A percentile compares a stretch with the other conserved stretches of the same genome.
Conservation (phyloP, 2,329 filamentous ascomycete genomes). For the Lachnellula willkommii region DNA sequence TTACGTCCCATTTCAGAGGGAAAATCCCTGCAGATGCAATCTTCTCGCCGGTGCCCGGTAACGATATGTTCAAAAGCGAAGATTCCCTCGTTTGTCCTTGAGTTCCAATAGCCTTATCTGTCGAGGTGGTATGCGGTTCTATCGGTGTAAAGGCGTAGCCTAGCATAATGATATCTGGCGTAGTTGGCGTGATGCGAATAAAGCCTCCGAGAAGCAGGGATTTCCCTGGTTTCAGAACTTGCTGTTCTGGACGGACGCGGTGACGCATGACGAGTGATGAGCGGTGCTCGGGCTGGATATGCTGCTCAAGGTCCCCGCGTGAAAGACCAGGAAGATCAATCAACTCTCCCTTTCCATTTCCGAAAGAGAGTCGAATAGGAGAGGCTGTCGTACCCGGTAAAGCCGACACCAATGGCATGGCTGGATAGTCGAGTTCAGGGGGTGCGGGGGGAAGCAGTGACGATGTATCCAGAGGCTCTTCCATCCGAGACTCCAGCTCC, state of each 20-base stretch:
- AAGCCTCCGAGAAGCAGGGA: conserved; percentile 82
- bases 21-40: conserved; percentile 71
- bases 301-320: conserved; percentile 65
- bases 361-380: conserved; percentile 88
- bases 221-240: conserved; percentile 66
- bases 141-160: conserved; percentile 85
- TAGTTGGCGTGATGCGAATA: conserved; percentile 76
- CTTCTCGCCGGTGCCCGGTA: conserved; percentile 50
- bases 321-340: conserved; percentile 87
- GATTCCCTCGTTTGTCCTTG: conserved; percentile 59
- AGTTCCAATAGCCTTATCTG: conserved; percentile 70
- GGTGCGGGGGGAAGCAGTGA: conserved; percentile 72
- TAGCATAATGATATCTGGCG: conserved; percentile 60
- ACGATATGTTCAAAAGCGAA: conserved; percentile 58
- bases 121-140: conserved; percentile 68
- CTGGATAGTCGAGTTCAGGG: conserved; percentile 67
- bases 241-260: conserved; percentile 67
- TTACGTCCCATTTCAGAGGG: conserved; percentile 74
- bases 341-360: conserved; percentile 78
- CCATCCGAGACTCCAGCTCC: conserved; percentile 11
- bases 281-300: conserved; percentile 62
- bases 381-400: conserved; percentile 92
- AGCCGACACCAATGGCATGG: conserved; percentile 80
- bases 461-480: conserved; percentile 18
- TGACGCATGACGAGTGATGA: conserved; percentile 71